A percentile compares a stretch with the other conserved stretches of the same genome.
Conservation (phyloP, 345 rosid species). For the Rubroshorea leprosula region DNA sequence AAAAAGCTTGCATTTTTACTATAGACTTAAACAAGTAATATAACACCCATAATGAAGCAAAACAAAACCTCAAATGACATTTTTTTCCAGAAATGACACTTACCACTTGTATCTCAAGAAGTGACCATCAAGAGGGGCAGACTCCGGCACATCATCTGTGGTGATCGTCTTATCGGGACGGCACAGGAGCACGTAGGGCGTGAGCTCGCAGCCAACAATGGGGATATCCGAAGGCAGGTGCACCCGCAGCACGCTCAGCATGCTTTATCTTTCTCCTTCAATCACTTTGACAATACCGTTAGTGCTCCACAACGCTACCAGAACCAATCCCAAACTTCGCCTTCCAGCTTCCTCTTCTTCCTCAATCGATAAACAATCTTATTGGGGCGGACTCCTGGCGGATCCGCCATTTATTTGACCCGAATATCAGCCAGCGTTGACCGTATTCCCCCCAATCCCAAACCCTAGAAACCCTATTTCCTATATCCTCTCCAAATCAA, state of each 20-base stretch:
- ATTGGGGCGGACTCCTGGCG: constrained; percentile 43
- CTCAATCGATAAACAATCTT: constrained; percentile 8
- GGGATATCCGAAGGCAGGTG: constrained; percentile 97
- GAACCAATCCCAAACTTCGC: constrained; percentile 17
- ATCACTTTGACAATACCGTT: constrained; percentile 33
- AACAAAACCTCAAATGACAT: too few species aligned
- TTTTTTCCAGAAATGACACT: constrained; percentile 16
- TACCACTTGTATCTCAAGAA: constrained; percentile 91
- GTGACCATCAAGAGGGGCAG: constrained; percentile 72
- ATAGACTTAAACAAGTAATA: too few species aligned
- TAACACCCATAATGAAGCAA: too few species aligned
- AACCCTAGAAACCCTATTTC: constrained; percentile 22
- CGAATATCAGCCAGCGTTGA: constrained; percentile 33
- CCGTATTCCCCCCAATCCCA: constrained; percentile 20
- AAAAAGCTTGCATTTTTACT: neutral
- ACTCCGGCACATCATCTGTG: constrained; percentile 79
- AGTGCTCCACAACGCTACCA: constrained; percentile 27
- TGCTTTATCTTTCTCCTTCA: constrained; percentile 26
- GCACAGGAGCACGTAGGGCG: constrained; percentile 82
- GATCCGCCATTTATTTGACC: constrained; percentile 64
- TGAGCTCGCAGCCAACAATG: constrained; percentile 92
- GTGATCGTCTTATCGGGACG: constrained; percentile 54
- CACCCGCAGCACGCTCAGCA: constrained; percentile 92
- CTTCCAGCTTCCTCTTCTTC: neutral
- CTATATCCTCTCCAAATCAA: neutral